phyloP scores from a whole-genome alignment of 805 yeast genomes.

The Yamadazyma paraphyllophila region DNA sequence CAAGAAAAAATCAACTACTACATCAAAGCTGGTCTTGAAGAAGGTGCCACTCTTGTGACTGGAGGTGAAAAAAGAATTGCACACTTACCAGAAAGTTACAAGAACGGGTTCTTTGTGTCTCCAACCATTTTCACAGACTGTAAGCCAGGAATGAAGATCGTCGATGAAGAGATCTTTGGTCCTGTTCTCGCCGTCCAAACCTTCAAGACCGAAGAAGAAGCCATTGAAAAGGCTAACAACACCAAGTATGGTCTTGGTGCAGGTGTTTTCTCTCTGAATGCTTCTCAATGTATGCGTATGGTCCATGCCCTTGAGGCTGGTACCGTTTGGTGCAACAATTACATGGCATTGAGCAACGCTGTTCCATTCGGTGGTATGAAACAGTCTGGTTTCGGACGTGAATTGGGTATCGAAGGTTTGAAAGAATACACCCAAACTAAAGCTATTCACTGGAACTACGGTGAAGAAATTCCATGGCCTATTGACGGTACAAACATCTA shows the following conservation, averaged over 20 bases:
- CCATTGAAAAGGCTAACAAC: constrained; percentile 63
- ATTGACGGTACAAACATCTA: constrained; percentile 12
- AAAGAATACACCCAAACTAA: constrained; percentile 34
- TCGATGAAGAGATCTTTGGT: constrained; percentile 84
- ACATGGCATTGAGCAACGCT: constrained; percentile 60
- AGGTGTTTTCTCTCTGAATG: constrained; percentile 60
- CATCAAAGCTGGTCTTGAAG: constrained; percentile 46
- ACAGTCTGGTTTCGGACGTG: constrained; percentile 42
- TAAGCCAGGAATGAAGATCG: constrained; percentile 59
- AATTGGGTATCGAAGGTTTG: constrained; percentile 38
- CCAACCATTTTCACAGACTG: constrained; percentile 56
- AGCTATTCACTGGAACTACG: constrained; percentile 20
- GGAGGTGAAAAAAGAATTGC: constrained; percentile 39
- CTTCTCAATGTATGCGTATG: constrained; percentile 43
- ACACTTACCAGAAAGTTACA: constrained; percentile 4
- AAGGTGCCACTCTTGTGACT: constrained; percentile 51
- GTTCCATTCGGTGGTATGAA: constrained; percentile 46
- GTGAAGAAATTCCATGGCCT: constrained; percentile 15
- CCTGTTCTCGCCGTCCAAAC: constrained; percentile 73
- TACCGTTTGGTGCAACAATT: constrained; percentile 66
- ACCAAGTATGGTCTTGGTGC: constrained; percentile 67
- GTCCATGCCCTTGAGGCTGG: constrained; percentile 52
- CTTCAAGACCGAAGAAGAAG: constrained; percentile 69
- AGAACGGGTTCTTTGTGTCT: constrained; percentile 34
- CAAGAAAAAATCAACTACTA: constrained; percentile 42